Evolutionary conservation across 2,329 filamentous ascomycete species (phyloP).

Genomic region (Leptographium radiaticola): DNA sequence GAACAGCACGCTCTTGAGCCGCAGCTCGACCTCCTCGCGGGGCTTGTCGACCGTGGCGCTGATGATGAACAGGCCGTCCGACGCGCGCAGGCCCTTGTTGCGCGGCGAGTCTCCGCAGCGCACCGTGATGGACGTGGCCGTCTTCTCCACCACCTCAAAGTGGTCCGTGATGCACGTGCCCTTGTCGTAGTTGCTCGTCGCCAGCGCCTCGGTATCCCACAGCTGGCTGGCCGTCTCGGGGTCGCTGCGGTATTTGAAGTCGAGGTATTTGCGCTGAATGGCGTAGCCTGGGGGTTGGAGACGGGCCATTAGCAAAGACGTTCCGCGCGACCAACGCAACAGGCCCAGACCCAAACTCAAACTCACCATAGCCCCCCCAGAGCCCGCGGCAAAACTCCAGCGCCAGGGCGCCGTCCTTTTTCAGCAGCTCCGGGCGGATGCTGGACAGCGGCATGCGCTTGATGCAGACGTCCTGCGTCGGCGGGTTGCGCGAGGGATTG

Average conservation of each 20-base stretch:
- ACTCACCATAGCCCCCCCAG: conserved; percentile 52
- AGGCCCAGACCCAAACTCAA: no score
- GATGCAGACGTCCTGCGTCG: conserved; percentile 51
- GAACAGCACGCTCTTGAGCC: conserved; percentile 52
- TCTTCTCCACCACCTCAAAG: conserved; percentile 58
- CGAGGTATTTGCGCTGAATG: conserved; percentile 43
- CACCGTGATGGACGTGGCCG: conserved; percentile 43
- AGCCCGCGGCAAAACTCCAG: conserved; percentile 55
- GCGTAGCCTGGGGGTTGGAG: conserved; percentile 31
- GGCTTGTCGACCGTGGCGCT: conserved; percentile 45
- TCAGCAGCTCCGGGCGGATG: conserved; percentile 51
- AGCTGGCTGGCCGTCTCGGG: conserved; percentile 45
- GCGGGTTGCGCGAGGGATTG: conserved; percentile 50
- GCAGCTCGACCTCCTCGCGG: conserved; percentile 46
- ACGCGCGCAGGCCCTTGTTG: conserved; percentile 38
- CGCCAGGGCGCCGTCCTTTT: conserved; percentile 43
- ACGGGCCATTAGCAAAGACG: not conserved
- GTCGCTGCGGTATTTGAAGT: conserved; percentile 43
- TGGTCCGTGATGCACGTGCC: conserved; percentile 57
- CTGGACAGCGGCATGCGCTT: conserved; percentile 48
- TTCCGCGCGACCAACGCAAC: not conserved
- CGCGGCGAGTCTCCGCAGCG: conserved; percentile 54
- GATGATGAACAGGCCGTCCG: conserved; percentile 56
- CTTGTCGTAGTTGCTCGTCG: conserved; percentile 42
- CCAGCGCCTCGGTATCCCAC: conserved; percentile 44